phyloP scores from a whole-genome alignment of 805 yeast genomes.

The Yarrowia osloensis region DNA sequence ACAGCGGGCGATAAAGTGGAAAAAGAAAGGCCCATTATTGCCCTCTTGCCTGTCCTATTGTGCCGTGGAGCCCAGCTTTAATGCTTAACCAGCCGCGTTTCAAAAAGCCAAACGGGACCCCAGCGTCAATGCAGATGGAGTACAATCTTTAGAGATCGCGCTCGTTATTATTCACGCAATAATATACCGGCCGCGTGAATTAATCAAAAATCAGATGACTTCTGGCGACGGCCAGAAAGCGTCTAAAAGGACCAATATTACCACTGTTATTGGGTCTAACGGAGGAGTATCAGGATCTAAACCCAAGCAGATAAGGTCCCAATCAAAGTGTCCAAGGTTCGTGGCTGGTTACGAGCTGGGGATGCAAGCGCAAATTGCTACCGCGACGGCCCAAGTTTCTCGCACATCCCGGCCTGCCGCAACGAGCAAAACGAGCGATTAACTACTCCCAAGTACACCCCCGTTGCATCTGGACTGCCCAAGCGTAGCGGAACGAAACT shows the following conservation, averaged over 20 bases:
- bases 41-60: neutral
- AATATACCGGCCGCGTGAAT: neutral
- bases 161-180: neutral
- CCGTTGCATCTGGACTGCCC: neutral
- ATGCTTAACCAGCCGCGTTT: conserved; percentile 17
- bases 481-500: neutral
- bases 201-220: neutral
- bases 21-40: neutral
- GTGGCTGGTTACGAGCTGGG: conserved; percentile 9
- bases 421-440: neutral
- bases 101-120: neutral
- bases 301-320: conserved; percentile 18
- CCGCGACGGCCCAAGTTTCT: neutral
- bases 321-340: neutral
- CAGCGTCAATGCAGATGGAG: neutral
- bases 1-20: neutral
- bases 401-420: neutral
- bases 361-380: conserved; percentile 2
- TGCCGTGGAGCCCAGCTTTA: conserved; percentile 5
- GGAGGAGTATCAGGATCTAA: neutral
- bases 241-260: neutral
- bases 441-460: neutral
- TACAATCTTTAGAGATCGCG: neutral
- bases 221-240: neutral
- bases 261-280: neutral